Evolutionary conservation across 2,329 filamentous ascomycete species (phyloP).

Genomic region (Magnaporthiopsis rhizophila): DNA sequence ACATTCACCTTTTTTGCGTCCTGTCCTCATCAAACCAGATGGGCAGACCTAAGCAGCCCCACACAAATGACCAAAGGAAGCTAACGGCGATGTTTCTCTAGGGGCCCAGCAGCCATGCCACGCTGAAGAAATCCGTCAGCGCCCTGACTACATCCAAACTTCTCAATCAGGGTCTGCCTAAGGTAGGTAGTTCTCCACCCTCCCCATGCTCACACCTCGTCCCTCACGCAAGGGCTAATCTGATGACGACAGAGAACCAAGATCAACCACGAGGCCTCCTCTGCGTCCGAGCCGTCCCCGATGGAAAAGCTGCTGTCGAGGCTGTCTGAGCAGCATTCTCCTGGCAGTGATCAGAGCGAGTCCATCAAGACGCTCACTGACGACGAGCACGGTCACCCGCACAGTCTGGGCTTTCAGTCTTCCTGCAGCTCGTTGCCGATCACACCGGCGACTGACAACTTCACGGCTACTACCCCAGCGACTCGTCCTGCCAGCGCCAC

Average conservation of each 20-base stretch:
- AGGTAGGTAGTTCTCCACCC: constrained; percentile 37
- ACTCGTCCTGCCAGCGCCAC: constrained; percentile 44
- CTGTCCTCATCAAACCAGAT: neutral
- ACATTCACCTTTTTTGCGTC: neutral
- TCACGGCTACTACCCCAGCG: constrained; percentile 38
- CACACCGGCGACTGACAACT: constrained; percentile 51
- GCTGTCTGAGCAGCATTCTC: constrained; percentile 61
- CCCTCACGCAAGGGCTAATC: constrained; percentile 6
- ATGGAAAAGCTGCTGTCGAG: constrained; percentile 70
- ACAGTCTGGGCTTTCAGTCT: constrained; percentile 37
- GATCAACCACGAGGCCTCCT: constrained; percentile 33
- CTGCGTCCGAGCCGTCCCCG: constrained; percentile 33
- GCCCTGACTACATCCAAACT: constrained; percentile 46
- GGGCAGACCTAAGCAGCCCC: no score
- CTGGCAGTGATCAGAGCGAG: constrained; percentile 51
- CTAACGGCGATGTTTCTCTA: neutral
- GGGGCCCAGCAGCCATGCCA: neutral
- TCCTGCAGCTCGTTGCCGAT: constrained; percentile 53
- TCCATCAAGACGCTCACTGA: constrained; percentile 34
- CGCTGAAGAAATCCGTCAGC: constrained; percentile 36
- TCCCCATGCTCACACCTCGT: neutral
- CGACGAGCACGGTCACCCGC: constrained; percentile 26
- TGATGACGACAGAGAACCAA: constrained; percentile 37
- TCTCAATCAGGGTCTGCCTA: constrained; percentile 44
- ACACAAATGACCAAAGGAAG: neutral